phyloP scores from a whole-genome alignment of 2,329 filamentous ascomycete species.

The Diplodia scrobiculata region DNA sequence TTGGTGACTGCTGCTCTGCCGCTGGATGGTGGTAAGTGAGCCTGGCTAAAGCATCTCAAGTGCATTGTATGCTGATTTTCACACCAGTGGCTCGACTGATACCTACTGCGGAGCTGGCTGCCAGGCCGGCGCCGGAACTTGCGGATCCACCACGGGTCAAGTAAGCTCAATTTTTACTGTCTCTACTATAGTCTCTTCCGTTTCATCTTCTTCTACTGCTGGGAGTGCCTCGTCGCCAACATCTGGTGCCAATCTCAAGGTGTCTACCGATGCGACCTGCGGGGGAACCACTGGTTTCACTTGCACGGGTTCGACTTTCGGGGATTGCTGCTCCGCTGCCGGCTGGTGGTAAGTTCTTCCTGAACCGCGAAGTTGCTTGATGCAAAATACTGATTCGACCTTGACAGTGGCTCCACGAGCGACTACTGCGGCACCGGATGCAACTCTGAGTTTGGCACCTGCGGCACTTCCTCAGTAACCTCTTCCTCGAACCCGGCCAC shows the following conservation, averaged over 20 bases:
- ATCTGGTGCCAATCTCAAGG: constrained; percentile 33
- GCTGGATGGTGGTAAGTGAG: constrained; percentile 27
- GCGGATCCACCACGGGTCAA: constrained; percentile 30
- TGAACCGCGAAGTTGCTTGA: constrained; percentile 2
- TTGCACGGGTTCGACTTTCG: constrained; percentile 49
- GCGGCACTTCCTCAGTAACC: constrained; percentile 31
- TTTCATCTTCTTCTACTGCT: constrained; percentile 16
- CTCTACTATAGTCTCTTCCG: constrained; percentile 26
- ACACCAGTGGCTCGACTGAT: constrained; percentile 23
- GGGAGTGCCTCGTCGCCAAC: constrained; percentile 26
- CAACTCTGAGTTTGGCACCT: constrained; percentile 41
- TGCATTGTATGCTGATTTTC: neutral
- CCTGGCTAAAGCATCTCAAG: neutral
- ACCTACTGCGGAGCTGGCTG: constrained; percentile 39
- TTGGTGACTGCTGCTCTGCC: constrained; percentile 37
- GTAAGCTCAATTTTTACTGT: constrained; percentile 29
- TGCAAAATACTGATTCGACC: neutral
- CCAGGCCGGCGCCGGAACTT: constrained; percentile 35
- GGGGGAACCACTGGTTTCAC: constrained; percentile 48
- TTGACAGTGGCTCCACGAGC: constrained; percentile 33
- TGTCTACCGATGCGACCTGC: constrained; percentile 49
- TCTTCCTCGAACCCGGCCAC: constrained; percentile 1
- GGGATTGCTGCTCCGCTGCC: constrained; percentile 50
- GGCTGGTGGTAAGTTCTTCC: constrained; percentile 41
- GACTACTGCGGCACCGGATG: constrained; percentile 40